Conservation (phyloP, 2,329 filamentous ascomycete species). For the Paraconiothyrium brasiliense region DNA sequence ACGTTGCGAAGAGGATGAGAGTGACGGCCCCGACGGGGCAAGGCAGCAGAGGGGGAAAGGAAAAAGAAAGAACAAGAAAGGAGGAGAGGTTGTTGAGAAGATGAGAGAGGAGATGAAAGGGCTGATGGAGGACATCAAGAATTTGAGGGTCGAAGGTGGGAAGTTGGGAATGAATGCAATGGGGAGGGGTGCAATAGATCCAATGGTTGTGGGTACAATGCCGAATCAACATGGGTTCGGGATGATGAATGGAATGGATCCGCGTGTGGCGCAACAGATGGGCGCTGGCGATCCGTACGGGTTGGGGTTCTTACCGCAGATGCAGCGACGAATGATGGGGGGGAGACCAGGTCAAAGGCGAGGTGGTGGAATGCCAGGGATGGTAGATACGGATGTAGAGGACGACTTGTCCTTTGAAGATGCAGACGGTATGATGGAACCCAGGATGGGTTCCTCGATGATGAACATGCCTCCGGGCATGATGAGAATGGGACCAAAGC, state of each 20-base stretch:
- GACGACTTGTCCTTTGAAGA: slow-evolving; percentile 23
- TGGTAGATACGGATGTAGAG: slow-evolving; percentile 15
- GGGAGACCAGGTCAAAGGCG: slow-evolving; percentile 12
- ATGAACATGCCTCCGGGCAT: not conserved
- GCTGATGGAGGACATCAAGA: not conserved
- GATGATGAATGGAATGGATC: slow-evolving; percentile 19
- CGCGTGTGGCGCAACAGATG: slow-evolving; percentile 21
- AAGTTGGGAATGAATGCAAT: not conserved
- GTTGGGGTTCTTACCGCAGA: slow-evolving; percentile 8
- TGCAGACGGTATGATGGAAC: slow-evolving; percentile 15
- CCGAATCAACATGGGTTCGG: not conserved
- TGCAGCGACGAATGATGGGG: slow-evolving; percentile 20
- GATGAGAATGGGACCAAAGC: slow-evolving; percentile 7
- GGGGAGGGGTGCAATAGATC: too few relatives aligned
- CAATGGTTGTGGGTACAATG: not conserved
- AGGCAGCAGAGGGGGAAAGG: slow-evolving; percentile 9
- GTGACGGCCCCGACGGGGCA: slow-evolving; percentile 6
- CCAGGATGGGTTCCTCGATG: slow-evolving; percentile 16
- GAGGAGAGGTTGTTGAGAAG: slow-evolving; percentile 20
- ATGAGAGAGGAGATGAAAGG: slow-evolving; percentile 17
- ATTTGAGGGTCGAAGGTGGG: slow-evolving; percentile 10
- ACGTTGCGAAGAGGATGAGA: slow-evolving; percentile 22
- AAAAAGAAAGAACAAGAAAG: not conserved
- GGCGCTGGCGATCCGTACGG: slow-evolving; percentile 21
- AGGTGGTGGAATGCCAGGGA: not conserved